Evolutionary conservation across 495 filamentous ascomycete species (phyloP).

Genomic region (Copromyces sp.): DNA sequence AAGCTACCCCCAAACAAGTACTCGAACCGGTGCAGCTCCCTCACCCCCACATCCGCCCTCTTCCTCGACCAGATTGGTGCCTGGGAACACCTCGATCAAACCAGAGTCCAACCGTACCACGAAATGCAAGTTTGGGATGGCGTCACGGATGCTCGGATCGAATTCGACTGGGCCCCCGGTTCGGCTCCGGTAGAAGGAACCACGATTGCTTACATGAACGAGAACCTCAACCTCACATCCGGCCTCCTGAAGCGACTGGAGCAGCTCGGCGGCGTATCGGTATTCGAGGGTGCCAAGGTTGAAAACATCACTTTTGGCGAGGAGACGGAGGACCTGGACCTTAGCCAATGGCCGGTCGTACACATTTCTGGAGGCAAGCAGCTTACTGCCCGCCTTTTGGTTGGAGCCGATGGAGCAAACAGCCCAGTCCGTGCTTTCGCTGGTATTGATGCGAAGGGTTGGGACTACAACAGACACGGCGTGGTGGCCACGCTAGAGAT

Average conservation of each 20-base stretch:
- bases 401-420: constrained; percentile 91
- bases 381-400: constrained; percentile 70
- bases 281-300: constrained; percentile 68
- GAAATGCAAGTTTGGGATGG: constrained; percentile 98
- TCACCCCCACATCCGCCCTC: constrained; percentile 72
- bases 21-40: constrained; percentile 89
- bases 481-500: constrained; percentile 82
- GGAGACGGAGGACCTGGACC: constrained; percentile 57
- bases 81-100: constrained; percentile 62
- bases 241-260: constrained; percentile 62
- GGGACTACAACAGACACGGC: constrained; percentile 88
- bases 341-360: constrained; percentile 80
- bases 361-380: constrained; percentile 49
- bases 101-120: constrained; percentile 75
- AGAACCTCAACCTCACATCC: constrained; percentile 80
- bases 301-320: constrained; percentile 65
- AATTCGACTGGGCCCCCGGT: constrained; percentile 65
- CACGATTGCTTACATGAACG: constrained; percentile 89
- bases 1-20: constrained; percentile 56
- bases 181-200: constrained; percentile 28
- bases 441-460: constrained; percentile 72
- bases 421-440: constrained; percentile 88
- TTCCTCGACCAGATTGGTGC: constrained; percentile 73
- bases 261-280: constrained; percentile 53
- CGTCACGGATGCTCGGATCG: constrained; percentile 72